phyloP scores from a whole-genome alignment of 169 alveolate species.

The Plasmodium knowlesi region DNA sequence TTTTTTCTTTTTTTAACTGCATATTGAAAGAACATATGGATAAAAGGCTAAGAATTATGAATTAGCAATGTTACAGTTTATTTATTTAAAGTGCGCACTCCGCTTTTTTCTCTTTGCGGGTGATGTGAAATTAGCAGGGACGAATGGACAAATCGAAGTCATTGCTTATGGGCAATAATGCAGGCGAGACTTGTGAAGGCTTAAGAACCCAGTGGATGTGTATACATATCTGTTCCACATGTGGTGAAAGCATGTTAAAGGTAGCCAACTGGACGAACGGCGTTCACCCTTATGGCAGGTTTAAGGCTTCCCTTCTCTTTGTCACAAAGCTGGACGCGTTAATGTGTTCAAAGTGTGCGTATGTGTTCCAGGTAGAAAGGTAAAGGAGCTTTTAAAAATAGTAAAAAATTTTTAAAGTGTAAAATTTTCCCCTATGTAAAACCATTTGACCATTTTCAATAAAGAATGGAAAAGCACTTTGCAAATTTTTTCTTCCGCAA shows the following conservation, averaged over 20 bases:
- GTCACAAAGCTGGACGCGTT: background rate
- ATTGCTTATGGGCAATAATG: background rate
- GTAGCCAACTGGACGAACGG: background rate
- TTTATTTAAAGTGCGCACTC: background rate
- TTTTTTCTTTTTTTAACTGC: background rate
- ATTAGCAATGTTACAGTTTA: slow-evolving; percentile 34
- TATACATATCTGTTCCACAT: background rate
- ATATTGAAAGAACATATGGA: background rate
- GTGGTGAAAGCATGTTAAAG: background rate
- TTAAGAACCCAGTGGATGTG: background rate
- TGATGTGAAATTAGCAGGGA: background rate
- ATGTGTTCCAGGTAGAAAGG: background rate
- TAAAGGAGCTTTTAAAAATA: background rate
- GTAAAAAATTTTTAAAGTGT: background rate
- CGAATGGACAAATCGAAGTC: background rate
- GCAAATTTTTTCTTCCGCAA: background rate
- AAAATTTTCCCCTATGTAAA: background rate
- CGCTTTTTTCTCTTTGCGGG: background rate
- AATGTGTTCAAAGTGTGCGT: background rate
- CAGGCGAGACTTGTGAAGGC: background rate
- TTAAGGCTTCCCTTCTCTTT: background rate
- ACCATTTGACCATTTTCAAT: background rate
- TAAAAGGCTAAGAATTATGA: slow-evolving; percentile 21
- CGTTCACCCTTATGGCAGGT: background rate
- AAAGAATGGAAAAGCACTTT: background rate